A percentile compares a stretch with the other conserved stretches of the same genome.
Evolutionary conservation across 805 yeast genomes (phyloP).

Genomic region (Yarrowia deformans): DNA sequence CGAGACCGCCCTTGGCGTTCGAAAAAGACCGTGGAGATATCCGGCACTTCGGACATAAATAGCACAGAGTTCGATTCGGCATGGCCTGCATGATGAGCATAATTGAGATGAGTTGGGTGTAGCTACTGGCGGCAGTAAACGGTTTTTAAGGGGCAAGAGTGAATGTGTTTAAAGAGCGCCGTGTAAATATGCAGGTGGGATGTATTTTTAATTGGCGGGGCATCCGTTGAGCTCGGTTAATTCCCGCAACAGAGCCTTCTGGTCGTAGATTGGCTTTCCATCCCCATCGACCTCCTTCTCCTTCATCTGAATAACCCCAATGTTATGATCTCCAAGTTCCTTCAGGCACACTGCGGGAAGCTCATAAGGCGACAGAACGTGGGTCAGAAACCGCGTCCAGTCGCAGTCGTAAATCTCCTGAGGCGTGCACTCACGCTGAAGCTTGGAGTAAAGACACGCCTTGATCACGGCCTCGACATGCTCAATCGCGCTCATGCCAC

Average conservation of each 20-base stretch:
- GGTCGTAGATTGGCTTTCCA: slow-evolving; percentile 31
- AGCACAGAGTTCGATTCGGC: slow-evolving; percentile 2
- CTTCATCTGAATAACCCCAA: not conserved
- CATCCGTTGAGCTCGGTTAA: slow-evolving; percentile 15
- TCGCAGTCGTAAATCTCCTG: slow-evolving; percentile 21
- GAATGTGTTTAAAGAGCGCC: not conserved
- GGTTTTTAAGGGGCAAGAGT: slow-evolving; percentile 1
- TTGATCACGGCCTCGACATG: slow-evolving; percentile 63
- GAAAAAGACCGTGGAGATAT: not conserved
- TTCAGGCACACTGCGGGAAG: not conserved
- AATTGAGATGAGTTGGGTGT: slow-evolving; percentile 1
- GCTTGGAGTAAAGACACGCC: slow-evolving; percentile 59
- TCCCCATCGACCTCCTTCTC: slow-evolving; percentile 22
- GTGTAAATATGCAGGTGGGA: too few species aligned
- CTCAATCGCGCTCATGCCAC: slow-evolving; percentile 65
- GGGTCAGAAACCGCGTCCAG: slow-evolving; percentile 36
- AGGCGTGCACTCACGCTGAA: slow-evolving; percentile 40
- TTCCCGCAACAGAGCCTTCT: slow-evolving; percentile 22
- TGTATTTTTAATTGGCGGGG: too few species aligned
- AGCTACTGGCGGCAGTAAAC: too few species aligned
- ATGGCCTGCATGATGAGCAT: slow-evolving; percentile 18
- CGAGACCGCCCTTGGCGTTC: not conserved
- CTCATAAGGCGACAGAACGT: slow-evolving; percentile 24
- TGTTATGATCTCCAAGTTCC: not conserved
- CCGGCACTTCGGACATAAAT: not conserved